Evolutionary conservation across 2,329 filamentous ascomycete species (phyloP).

Genomic region (Penicillium freii): DNA sequence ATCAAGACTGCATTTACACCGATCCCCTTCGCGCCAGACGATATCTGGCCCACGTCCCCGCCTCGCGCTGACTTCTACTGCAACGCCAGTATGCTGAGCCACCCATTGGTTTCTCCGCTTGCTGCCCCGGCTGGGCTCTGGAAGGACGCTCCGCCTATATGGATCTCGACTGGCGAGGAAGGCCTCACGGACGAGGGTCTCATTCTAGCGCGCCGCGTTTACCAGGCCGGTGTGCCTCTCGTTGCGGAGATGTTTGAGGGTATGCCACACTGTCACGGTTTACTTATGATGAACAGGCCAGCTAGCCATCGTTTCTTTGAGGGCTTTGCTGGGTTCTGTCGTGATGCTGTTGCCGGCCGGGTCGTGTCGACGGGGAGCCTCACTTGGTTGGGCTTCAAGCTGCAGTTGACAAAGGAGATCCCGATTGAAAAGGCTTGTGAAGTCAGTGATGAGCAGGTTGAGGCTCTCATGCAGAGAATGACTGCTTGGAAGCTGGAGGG

Average conservation of each 20-base stretch:
- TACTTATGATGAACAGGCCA: slow-evolving; percentile 52
- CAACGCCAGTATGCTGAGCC: slow-evolving; percentile 37
- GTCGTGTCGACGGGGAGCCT: slow-evolving; percentile 31
- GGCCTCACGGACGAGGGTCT: slow-evolving; percentile 42
- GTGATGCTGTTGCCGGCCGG: slow-evolving; percentile 31
- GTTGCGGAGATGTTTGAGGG: slow-evolving; percentile 46
- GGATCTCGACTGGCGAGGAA: slow-evolving; percentile 45
- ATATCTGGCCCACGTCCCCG: slow-evolving; percentile 42
- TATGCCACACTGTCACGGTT: slow-evolving; percentile 53
- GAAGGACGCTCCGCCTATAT: slow-evolving; percentile 43
- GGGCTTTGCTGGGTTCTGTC: slow-evolving; percentile 56
- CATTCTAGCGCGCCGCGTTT: slow-evolving; percentile 41
- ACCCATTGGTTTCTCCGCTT: slow-evolving; percentile 45
- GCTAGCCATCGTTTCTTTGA: slow-evolving; percentile 54
- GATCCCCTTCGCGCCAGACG: slow-evolving; percentile 34
- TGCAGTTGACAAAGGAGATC: slow-evolving; percentile 28
- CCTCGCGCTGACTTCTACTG: slow-evolving; percentile 46
- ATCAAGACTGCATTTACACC: slow-evolving; percentile 23
- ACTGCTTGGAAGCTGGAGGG: slow-evolving; percentile 35
- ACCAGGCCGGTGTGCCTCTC: slow-evolving; percentile 38
- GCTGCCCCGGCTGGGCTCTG: slow-evolving; percentile 38
- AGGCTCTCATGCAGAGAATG: slow-evolving; percentile 27
- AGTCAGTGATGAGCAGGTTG: slow-evolving; percentile 39
- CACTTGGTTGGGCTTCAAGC: slow-evolving; percentile 33
- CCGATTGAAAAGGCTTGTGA: slow-evolving; percentile 35